These are phyloP conservation scores for Piper longum DNA, from an alignment of 164 flowering plant genomes.

Conservation along the genomic window DNA sequence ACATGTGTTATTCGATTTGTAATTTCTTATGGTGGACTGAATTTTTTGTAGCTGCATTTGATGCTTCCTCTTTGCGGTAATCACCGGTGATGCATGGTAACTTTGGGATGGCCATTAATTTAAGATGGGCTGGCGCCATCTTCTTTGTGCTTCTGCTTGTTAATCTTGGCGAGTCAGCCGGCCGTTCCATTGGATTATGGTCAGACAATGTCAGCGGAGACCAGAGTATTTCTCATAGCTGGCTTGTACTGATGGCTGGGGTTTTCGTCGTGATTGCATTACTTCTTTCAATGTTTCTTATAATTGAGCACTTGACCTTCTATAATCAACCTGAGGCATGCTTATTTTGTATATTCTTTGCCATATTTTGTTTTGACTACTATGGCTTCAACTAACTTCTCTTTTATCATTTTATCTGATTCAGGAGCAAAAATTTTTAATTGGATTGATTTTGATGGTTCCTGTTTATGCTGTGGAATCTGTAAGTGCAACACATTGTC, in stretches of 20 bases:
- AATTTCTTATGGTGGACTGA: no score
- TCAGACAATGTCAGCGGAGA: slow-evolving; percentile 23
- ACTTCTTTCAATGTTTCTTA: slow-evolving; percentile 64
- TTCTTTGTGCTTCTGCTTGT: slow-evolving; percentile 26
- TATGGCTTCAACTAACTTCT: background rate
- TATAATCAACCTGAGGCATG: slow-evolving; percentile 93
- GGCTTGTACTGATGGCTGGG: slow-evolving; percentile 69
- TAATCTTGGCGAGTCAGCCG: slow-evolving; percentile 37
- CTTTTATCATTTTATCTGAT: slow-evolving; percentile 8
- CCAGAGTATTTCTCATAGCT: slow-evolving; percentile 29
- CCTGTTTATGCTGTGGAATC: slow-evolving; percentile 96
- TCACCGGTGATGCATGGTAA: background rate
- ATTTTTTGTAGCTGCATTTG: no score
- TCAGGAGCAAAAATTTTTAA: slow-evolving; percentile 95
- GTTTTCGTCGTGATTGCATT: slow-evolving; percentile 72
- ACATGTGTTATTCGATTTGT: no score
- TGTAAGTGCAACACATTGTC: slow-evolving; percentile 24
- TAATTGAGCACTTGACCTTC: slow-evolving; percentile 78
- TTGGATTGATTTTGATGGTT: slow-evolving; percentile 91
- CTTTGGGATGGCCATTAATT: slow-evolving; percentile 3
- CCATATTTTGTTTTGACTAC: background rate
- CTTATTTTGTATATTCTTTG: slow-evolving; percentile 6
- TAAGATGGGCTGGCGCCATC: slow-evolving; percentile 38
- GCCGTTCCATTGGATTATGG: slow-evolving; percentile 35
- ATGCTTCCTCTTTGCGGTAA: no score